phyloP scores from a whole-genome alignment of 1,284 basidiomycete species.

The Ceratobasidium sp. region DNA sequence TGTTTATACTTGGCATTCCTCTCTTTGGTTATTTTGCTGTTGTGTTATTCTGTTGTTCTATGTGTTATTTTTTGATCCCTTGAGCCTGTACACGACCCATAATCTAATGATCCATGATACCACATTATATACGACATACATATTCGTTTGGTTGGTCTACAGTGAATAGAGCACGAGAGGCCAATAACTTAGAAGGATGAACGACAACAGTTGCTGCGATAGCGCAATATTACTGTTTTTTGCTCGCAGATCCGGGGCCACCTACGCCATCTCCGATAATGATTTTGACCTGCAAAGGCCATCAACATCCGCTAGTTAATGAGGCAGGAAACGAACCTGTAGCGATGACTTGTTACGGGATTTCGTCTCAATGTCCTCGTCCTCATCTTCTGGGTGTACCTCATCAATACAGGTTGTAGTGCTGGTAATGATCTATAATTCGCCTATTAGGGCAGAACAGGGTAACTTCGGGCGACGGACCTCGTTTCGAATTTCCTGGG shows the following conservation, averaged over 20 bases:
- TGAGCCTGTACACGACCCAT: conserved; percentile 9
- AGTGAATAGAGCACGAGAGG: not conserved
- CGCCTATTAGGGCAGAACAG: not conserved
- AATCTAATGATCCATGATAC: conserved; percentile 16
- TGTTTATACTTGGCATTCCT: conserved; percentile 6
- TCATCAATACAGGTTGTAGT: conserved; percentile 84
- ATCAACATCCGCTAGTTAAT: conserved; percentile 71
- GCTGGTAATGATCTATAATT: conserved; percentile 72
- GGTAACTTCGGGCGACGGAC: not conserved
- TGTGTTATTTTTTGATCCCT: conserved; percentile 13
- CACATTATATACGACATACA: not conserved
- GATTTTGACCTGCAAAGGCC: conserved; percentile 69
- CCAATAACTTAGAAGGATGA: not conserved
- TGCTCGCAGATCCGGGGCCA: conserved; percentile 1
- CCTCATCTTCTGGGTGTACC: conserved; percentile 67
- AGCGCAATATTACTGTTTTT: not conserved
- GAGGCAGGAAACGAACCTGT: conserved; percentile 9
- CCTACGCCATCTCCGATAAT: conserved; percentile 58
- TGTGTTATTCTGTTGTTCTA: conserved; percentile 2
- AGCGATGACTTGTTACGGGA: conserved; percentile 31
- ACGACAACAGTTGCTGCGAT: not conserved
- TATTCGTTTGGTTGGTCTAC: not conserved
- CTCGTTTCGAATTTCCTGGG: conserved; percentile 67
- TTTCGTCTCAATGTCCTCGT: conserved; percentile 71
- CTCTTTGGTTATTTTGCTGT: conserved; percentile 1